Evolutionary conservation across 257 asterid genomes (phyloP).

Genomic region (Primulina huaijiensis): DNA sequence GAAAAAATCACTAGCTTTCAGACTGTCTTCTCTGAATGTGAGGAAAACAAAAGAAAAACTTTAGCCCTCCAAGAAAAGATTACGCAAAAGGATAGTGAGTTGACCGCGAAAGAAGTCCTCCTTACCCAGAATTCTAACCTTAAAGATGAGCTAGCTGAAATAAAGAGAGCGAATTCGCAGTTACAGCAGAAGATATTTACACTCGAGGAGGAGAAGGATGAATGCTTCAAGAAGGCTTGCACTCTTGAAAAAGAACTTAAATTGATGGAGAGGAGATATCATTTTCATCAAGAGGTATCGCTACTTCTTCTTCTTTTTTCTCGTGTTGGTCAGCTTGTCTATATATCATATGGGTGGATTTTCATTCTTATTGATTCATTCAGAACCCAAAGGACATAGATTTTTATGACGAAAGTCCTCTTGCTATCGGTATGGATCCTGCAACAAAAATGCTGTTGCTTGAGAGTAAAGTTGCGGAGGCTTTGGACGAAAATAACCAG

Average conservation of each 20-base stretch:
- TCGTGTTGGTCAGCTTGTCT: not conserved
- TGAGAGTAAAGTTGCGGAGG: slow-evolving; percentile 37
- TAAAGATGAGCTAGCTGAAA: slow-evolving; percentile 42
- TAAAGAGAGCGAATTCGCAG: slow-evolving; percentile 42
- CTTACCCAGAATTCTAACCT: slow-evolving; percentile 38
- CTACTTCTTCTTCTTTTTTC: not conserved
- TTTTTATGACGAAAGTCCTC: slow-evolving; percentile 24
- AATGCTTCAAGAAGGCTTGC: slow-evolving; percentile 46
- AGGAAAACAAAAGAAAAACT: slow-evolving; percentile 52
- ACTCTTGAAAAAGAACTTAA: slow-evolving; percentile 54
- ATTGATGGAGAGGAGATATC: slow-evolving; percentile 38
- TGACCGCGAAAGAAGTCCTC: slow-evolving; percentile 42
- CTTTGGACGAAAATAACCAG: slow-evolving; percentile 31
- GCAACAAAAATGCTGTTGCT: slow-evolving; percentile 23
- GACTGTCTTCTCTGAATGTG: slow-evolving; percentile 40
- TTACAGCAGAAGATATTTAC: slow-evolving; percentile 48
- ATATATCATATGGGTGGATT: not conserved
- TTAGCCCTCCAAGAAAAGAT: slow-evolving; percentile 51
- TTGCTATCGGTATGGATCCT: slow-evolving; percentile 22
- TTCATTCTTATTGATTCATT: slow-evolving; percentile 4
- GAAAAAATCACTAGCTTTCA: slow-evolving; percentile 42
- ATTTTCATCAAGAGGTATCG: slow-evolving; percentile 42
- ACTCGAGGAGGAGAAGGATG: slow-evolving; percentile 63
- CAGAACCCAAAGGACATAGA: slow-evolving; percentile 35
- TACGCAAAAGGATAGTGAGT: slow-evolving; percentile 45